These are phyloP conservation scores for Puccinellia tenuiflora DNA, from an alignment of 176 grass and related monocot species.

Conservation along the genomic window DNA sequence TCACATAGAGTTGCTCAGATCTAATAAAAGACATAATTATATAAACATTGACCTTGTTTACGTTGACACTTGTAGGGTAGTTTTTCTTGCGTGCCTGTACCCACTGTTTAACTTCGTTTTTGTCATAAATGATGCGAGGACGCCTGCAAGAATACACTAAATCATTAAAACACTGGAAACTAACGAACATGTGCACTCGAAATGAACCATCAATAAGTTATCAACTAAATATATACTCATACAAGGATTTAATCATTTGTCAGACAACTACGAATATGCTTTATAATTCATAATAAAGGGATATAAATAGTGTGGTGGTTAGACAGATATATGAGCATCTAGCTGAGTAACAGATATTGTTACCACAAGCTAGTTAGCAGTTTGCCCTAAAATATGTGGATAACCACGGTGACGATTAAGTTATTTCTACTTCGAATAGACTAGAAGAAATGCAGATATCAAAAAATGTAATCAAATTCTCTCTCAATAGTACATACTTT, in stretches of 20 bases:
- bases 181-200: background rate
- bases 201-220: constrained; percentile 5
- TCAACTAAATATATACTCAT: background rate
- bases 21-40: background rate
- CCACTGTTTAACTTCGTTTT: constrained; percentile 87
- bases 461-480: background rate
- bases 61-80: constrained; percentile 58
- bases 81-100: constrained; percentile 79
- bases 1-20: background rate
- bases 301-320: background rate
- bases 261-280: background rate
- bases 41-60: constrained; percentile 55
- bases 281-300: background rate
- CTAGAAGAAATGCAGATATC: background rate
- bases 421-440: background rate
- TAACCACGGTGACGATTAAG: background rate
- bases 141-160: constrained; percentile 38
- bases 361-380: background rate
- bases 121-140: constrained; percentile 45
- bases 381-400: background rate
- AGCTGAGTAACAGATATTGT: background rate
- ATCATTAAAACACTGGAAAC: background rate
- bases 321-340: background rate
- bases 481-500: constrained; percentile 43
- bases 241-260: background rate